phyloP scores from a whole-genome alignment of 2,329 filamentous ascomycete species.

The Fusarium protoensiforme region DNA sequence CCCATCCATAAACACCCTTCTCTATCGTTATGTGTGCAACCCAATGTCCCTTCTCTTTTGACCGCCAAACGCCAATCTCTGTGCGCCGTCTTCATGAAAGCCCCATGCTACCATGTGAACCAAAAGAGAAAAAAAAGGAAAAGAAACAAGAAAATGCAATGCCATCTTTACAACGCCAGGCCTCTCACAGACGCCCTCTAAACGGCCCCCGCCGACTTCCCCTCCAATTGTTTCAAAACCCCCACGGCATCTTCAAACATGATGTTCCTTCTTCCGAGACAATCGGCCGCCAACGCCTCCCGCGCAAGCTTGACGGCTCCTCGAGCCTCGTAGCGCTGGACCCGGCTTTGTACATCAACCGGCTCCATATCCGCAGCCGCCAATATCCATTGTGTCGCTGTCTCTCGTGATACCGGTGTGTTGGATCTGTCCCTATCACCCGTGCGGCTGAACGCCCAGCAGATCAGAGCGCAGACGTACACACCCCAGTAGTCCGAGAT shows the following conservation, averaged over 20 bases:
- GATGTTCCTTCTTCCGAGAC: conserved; percentile 59
- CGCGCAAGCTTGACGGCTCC: conserved; percentile 61
- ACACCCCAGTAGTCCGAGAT: conserved; percentile 66
- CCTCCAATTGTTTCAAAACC: conserved; percentile 64
- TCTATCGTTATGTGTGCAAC: background rate
- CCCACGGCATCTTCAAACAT: conserved; percentile 64
- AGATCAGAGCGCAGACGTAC: conserved; percentile 68
- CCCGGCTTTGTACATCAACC: conserved; percentile 52
- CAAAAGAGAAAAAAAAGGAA: background rate
- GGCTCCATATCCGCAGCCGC: conserved; percentile 54
- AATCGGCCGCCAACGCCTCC: conserved; percentile 60
- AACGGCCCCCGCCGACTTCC: conserved; percentile 50
- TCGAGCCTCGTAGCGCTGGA: conserved; percentile 55
- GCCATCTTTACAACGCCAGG: background rate
- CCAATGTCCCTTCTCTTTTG: conserved; percentile 18
- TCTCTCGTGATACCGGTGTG: conserved; percentile 39
- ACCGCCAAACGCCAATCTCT: conserved; percentile 10
- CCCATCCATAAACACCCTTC: conserved; percentile 1
- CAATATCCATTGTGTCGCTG: conserved; percentile 52
- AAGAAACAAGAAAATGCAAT: background rate
- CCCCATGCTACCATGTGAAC: conserved; percentile 9
- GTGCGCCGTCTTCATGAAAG: conserved; percentile 14
- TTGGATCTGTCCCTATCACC: conserved; percentile 32
- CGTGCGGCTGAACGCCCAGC: conserved; percentile 65
- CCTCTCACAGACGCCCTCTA: background rate